Base-by-base conservation (phyloP, 352 stramenopile genomes). In the Hyaloperonospora arabidopsidis region DNA sequence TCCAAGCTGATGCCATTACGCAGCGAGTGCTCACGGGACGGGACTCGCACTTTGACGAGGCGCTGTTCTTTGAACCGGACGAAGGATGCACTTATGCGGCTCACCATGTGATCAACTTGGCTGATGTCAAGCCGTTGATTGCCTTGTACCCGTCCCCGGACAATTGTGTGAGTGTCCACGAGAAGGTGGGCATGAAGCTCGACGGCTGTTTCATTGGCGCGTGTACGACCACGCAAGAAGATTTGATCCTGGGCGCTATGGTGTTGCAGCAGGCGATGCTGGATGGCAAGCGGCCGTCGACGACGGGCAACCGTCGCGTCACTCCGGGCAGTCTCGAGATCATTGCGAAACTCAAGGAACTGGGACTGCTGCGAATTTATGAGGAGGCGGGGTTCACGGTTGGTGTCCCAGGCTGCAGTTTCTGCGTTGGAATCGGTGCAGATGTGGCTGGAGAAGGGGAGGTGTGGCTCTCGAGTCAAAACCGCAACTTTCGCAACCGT, bases 401-500 rank as follows among this genome's bases (percentile, higher is more conserved):
- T 11, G 81, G 79, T 17, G 68, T 84, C n/a, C 81, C 81, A 1
- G 74, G 73, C 46, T 91, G 81, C 73, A 88, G 76, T 45, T 91
- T 86, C 71, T 91, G 81, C 54, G 74, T 91, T 4, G 81, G 81
- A 12, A 91, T 91, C 54, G 81, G 73, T 21, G 81, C 81, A 10
- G 81, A 91, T 50, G 81, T 91, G 0, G 81, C 81, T 11, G 78
- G 64, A 0, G 79, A 87, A 40, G 63, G 57, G 50, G 81, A 91
- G 34, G 81, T 91, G 49, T 91, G 81, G 81, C 74, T 91, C 19
- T 84, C 68, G 19, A 87, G 74, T 35, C 81, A 91, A 65, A 91
- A 91, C 73, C 79, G 81, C 49, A 91, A 91, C 72, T 91, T 87
- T 60, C 79, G 76, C 54, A 91, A 91, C 63, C 81, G 81, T 36